A percentile compares a stretch with the other conserved stretches of the same genome.
Evolutionary conservation across 1,284 basidiomycete genomes (phyloP).

Genomic region (Cryptococcus sp.): DNA sequence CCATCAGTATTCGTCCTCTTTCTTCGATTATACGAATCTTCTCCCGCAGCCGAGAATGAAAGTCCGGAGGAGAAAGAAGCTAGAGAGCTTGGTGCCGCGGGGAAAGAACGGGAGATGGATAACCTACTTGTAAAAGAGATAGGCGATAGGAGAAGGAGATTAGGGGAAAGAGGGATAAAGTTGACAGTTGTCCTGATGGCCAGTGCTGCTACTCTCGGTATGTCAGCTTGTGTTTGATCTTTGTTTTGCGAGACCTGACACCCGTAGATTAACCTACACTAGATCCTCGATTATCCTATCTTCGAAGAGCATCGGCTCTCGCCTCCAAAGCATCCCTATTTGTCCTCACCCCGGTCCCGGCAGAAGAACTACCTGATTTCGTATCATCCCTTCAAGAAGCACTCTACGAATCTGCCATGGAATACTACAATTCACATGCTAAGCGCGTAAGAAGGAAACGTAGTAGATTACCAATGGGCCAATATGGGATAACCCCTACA

Average conservation of each 20-base stretch:
- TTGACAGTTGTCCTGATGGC: constrained; percentile 93
- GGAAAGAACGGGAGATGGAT: constrained; percentile 67
- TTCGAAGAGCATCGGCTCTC: constrained; percentile 78
- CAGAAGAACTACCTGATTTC: constrained; percentile 76
- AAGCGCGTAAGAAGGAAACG: constrained; percentile 86
- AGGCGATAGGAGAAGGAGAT: constrained; percentile 66
- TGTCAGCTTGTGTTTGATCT: constrained; percentile 21
- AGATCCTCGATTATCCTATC: constrained; percentile 75
- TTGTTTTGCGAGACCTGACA: background rate
- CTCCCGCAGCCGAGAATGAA: constrained; percentile 27
- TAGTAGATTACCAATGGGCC: constrained; percentile 60
- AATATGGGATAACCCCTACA: constrained; percentile 50
- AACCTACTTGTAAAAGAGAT: constrained; percentile 72
- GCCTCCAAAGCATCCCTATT: constrained; percentile 89
- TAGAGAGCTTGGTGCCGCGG: background rate
- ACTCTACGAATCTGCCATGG: constrained; percentile 77
- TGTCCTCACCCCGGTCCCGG: constrained; percentile 84
- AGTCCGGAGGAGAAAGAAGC: constrained; percentile 12
- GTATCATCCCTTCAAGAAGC: constrained; percentile 77
- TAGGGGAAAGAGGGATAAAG: constrained; percentile 83
- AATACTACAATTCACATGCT: constrained; percentile 88
- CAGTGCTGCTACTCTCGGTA: constrained; percentile 73
- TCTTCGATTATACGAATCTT: constrained; percentile 67
- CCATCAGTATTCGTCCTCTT: constrained; percentile 92
- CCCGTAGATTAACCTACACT: constrained; percentile 72